Conservation (phyloP, 495 filamentous ascomycete genomes). For the Friedmanniomyces simplex region DNA sequence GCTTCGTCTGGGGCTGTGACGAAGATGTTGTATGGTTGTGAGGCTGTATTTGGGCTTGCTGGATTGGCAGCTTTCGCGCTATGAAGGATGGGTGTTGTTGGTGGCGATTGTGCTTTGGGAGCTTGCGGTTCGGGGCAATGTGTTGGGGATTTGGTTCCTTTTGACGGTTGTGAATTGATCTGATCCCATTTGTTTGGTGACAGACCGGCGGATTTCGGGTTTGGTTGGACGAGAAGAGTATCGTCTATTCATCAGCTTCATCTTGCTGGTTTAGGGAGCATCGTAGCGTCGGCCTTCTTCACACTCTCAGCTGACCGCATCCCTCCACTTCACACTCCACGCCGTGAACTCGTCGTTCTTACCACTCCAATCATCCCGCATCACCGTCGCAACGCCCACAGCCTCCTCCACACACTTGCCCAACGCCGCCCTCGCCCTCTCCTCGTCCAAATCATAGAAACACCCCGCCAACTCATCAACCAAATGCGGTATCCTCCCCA, state of each 20-base stretch:
- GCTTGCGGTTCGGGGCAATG: too few relatives aligned
- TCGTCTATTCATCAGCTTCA: too few relatives aligned
- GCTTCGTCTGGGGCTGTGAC: conserved; percentile 5
- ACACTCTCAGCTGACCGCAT: conserved; percentile 8
- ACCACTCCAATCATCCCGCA: conserved; percentile 25
- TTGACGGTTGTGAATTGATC: too few relatives aligned
- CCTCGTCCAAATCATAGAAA: conserved; percentile 44
- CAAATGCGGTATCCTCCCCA: conserved; percentile 36
- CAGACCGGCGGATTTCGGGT: too few relatives aligned
- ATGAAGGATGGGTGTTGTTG: background rate
- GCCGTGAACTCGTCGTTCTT: conserved; percentile 30
- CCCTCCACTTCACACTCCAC: conserved; percentile 30
- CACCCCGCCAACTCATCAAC: conserved; percentile 39
- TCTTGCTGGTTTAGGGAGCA: too few relatives aligned
- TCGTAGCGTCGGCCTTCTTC: too few relatives aligned
- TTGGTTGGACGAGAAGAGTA: too few relatives aligned
- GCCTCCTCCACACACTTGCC: conserved; percentile 24
- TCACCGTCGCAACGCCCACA: conserved; percentile 12
- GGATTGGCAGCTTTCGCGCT: conserved; percentile 13
- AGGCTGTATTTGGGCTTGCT: conserved; percentile 13
- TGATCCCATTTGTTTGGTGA: too few relatives aligned
- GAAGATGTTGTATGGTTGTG: conserved; percentile 5
- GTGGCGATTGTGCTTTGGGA: background rate
- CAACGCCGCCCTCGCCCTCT: conserved; percentile 22
- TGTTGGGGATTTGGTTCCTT: too few relatives aligned